phyloP scores from a whole-genome alignment of 2,329 filamentous ascomycete species.

The Epichloe gansuensis region DNA sequence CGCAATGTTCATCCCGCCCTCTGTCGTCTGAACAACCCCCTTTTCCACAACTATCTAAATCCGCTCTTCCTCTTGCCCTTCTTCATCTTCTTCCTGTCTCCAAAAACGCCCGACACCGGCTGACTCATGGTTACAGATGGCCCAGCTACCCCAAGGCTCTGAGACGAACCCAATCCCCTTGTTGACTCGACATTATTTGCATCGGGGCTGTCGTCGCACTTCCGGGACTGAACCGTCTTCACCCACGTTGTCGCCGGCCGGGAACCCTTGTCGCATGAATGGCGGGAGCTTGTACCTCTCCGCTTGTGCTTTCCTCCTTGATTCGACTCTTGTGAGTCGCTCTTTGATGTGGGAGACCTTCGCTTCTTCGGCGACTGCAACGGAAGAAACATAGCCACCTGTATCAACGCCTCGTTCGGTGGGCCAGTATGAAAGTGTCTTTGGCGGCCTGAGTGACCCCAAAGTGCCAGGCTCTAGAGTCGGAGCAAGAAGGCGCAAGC shows the following conservation, averaged over 20 bases:
- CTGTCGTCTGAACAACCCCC: too few relatives aligned
- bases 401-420: slow-evolving; percentile 23
- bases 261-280: slow-evolving; percentile 15
- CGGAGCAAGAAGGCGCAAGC: slow-evolving; percentile 23
- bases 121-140: slow-evolving; percentile 33
- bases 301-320: slow-evolving; percentile 19
- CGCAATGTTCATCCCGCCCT: background rate
- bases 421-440: slow-evolving; percentile 28
- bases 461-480: slow-evolving; percentile 16
- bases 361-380: slow-evolving; percentile 23
- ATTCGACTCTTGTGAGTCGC: slow-evolving; percentile 21
- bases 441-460: slow-evolving; percentile 16
- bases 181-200: slow-evolving; percentile 26
- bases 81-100: slow-evolving; percentile 30
- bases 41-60: slow-evolving; percentile 19
- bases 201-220: slow-evolving; percentile 10
- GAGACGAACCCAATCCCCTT: slow-evolving; percentile 21
- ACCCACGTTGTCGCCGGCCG: slow-evolving; percentile 3
- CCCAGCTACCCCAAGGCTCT: slow-evolving; percentile 17
- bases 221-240: slow-evolving; percentile 8
- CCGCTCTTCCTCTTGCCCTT: slow-evolving; percentile 31
- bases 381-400: slow-evolving; percentile 26
- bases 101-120: slow-evolving; percentile 33
- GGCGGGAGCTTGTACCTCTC: slow-evolving; percentile 23
- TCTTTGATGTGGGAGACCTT: slow-evolving; percentile 23